phyloP scores from a whole-genome alignment of 352 stramenopile genomes.

The Phytophthora melonis region DNA sequence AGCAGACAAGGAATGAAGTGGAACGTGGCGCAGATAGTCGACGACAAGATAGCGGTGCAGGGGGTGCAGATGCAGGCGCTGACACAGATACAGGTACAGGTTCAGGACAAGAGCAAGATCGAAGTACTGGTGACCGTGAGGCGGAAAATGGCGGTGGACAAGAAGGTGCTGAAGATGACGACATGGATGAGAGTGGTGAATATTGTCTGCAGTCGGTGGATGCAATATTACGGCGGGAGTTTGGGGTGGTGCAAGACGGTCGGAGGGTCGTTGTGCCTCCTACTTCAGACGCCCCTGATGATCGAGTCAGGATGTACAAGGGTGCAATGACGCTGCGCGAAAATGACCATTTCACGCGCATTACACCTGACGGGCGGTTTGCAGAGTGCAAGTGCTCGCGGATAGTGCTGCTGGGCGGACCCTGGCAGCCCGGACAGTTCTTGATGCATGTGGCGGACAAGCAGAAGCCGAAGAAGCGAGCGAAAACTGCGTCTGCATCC shows the following conservation, averaged over 20 bases:
- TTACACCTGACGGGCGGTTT: constrained; percentile 74
- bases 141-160: not conserved
- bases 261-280: constrained; percentile 21
- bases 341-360: constrained; percentile 60
- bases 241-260: constrained; percentile 35
- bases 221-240: constrained; percentile 39
- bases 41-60: not conserved
- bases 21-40: not conserved
- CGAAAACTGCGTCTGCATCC: constrained; percentile 17
- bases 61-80: not conserved
- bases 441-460: constrained; percentile 67
- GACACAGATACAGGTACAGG: not conserved
- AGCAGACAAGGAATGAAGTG: not conserved
- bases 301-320: constrained; percentile 37
- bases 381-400: constrained; percentile 71
- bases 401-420: constrained; percentile 59
- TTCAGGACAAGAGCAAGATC: not conserved
- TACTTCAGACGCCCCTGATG: constrained; percentile 6
- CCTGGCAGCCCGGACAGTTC: constrained; percentile 74
- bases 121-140: not conserved
- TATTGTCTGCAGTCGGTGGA: constrained; percentile 49
- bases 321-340: constrained; percentile 43
- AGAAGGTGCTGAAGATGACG: constrained; percentile 1
- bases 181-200: constrained; percentile 2
- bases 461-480: constrained; percentile 46